Conservation (phyloP, 73 alveolate genomes). For the Diophrys appendiculata region DNA sequence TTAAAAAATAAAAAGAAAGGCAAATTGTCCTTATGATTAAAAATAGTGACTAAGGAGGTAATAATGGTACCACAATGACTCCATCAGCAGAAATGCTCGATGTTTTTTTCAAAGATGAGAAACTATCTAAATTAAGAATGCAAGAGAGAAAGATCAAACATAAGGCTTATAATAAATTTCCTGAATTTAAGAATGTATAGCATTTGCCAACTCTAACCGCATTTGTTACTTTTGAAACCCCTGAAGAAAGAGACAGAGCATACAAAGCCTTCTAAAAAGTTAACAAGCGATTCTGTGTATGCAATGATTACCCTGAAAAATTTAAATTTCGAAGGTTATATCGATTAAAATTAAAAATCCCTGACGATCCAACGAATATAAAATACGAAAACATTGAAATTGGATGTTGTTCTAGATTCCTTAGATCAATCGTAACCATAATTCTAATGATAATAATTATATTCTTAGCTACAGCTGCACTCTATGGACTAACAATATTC, state of each 20-base stretch:
- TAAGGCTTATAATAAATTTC: not conserved
- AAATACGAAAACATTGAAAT: slow-evolving; percentile 27
- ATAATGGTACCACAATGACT: too few species aligned
- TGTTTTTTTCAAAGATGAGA: not conserved
- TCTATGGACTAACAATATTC: slow-evolving; percentile 21
- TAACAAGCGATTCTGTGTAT: not conserved
- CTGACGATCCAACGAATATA: slow-evolving; percentile 31
- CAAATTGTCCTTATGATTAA: too few species aligned
- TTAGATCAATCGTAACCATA: slow-evolving; percentile 6
- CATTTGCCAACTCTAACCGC: not conserved
- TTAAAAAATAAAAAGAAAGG: not conserved
- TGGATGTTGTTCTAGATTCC: not conserved
- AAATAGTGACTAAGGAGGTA: too few species aligned
- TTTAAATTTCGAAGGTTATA: not conserved
- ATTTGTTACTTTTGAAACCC: not conserved
- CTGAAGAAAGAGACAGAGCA: slow-evolving; percentile 1
- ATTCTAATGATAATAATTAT: slow-evolving; percentile 3
- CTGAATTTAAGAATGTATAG: not conserved
- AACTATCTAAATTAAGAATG: not conserved
- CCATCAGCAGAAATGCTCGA: not conserved
- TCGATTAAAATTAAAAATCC: not conserved
- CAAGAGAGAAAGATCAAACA: not conserved
- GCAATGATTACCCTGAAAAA: not conserved
- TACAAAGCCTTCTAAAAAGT: not conserved
- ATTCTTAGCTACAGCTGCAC: not conserved